Evolutionary conservation across 2,329 filamentous ascomycete genomes (phyloP).

Genomic region (Cryphonectria radicalis): DNA sequence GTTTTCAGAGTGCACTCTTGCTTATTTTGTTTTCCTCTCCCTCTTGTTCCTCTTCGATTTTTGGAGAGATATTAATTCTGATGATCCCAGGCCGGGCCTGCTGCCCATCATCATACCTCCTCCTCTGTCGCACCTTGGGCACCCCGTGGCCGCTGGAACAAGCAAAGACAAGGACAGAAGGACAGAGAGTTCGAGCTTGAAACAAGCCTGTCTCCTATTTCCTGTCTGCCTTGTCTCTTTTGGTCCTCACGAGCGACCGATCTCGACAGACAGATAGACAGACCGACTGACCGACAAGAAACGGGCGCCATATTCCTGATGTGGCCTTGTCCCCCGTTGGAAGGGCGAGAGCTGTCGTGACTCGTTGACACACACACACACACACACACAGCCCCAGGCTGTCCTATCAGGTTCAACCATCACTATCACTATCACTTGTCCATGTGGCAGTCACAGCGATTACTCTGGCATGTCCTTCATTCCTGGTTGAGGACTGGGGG

Average conservation of each 20-base stretch:
- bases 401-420: not conserved
- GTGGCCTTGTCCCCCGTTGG: not conserved
- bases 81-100: not conserved
- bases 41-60: not conserved
- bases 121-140: not conserved
- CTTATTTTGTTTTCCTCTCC: not conserved
- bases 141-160: not conserved
- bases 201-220: not conserved
- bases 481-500: not conserved
- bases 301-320: not conserved
- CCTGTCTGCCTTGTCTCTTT: not conserved
- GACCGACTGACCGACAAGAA: not conserved
- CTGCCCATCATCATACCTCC: not conserved
- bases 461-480: not conserved
- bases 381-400: too few relatives aligned
- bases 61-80: not conserved
- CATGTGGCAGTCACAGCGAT: not conserved
- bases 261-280: not conserved
- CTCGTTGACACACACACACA: not conserved
- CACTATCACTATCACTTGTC: not conserved
- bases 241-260: not conserved
- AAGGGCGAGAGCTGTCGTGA: not conserved
- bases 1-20: not conserved
- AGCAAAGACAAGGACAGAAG: not conserved
- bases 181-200: constrained; percentile 2